Evolutionary conservation across 1,284 basidiomycete genomes (phyloP).

Genomic region (Austroboletus olivaceoglutinosus): DNA sequence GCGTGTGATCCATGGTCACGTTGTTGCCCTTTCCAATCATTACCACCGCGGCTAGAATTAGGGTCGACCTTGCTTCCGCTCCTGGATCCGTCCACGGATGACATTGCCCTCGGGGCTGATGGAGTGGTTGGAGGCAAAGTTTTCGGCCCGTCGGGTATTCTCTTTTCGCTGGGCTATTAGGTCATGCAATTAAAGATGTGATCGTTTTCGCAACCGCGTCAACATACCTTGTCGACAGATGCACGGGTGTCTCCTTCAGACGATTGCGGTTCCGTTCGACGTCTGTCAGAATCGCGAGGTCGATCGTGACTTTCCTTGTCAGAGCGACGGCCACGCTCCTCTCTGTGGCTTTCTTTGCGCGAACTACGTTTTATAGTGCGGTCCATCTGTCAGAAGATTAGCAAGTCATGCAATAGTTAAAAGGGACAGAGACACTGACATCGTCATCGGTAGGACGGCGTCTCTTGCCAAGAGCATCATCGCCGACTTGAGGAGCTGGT

Average conservation of each 20-base stretch:
- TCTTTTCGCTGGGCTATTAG: slow-evolving; percentile 51
- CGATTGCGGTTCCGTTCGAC: slow-evolving; percentile 60
- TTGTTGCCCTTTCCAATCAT: slow-evolving; percentile 34
- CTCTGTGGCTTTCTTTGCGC: slow-evolving; percentile 71
- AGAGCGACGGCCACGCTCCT: slow-evolving; percentile 63
- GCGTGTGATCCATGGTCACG: slow-evolving; percentile 31
- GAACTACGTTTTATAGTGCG: slow-evolving; percentile 69
- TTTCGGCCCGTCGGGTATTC: slow-evolving; percentile 56
- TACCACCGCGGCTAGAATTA: slow-evolving; percentile 35
- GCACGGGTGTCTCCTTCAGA: slow-evolving; percentile 46
- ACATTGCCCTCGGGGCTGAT: slow-evolving; percentile 72
- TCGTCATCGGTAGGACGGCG: slow-evolving; percentile 60
- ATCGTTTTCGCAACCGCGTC: background rate
- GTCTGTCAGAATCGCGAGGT: slow-evolving; percentile 62
- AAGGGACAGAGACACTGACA: slow-evolving; percentile 41
- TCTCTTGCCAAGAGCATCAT: slow-evolving; percentile 66
- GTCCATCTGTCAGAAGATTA: slow-evolving; percentile 49
- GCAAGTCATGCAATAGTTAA: slow-evolving; percentile 5
- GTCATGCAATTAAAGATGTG: slow-evolving; percentile 5
- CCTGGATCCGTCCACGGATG: slow-evolving; percentile 40
- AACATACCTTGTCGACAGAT: slow-evolving; percentile 57
- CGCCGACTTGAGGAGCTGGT: slow-evolving; percentile 39
- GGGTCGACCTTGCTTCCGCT: slow-evolving; percentile 36
- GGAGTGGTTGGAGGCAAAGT: slow-evolving; percentile 57
- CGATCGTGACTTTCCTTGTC: slow-evolving; percentile 70